Conservation (phyloP, 345 rosid genomes). For the Luvunga scandens region DNA sequence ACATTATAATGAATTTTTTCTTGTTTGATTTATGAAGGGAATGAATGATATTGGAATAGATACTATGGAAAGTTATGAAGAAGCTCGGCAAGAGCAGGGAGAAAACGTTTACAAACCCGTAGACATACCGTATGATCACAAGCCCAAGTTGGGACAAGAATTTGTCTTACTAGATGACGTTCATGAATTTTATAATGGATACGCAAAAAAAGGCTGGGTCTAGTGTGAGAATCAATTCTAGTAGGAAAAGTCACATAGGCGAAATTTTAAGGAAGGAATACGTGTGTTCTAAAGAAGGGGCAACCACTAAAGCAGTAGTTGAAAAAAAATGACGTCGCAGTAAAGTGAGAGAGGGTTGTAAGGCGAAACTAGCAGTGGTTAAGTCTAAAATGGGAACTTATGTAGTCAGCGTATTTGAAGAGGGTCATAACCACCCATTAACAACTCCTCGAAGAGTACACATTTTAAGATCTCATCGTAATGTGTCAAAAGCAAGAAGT, state of each 20-base stretch:
- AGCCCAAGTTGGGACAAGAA: background rate
- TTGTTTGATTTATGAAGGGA: no score
- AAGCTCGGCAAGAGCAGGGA: no score
- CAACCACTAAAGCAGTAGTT: background rate
- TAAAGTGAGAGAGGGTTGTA: background rate
- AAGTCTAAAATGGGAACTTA: background rate
- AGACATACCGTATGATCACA: no score
- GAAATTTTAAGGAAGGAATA: background rate
- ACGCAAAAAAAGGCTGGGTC: background rate
- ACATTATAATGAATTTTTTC: no score
- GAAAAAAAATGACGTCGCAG: background rate
- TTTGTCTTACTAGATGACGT: background rate
- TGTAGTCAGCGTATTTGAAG: background rate
- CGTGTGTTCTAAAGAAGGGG: background rate
- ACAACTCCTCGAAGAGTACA: no score
- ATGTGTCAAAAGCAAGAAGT: background rate
- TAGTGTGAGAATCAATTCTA: background rate
- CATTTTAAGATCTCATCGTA: background rate
- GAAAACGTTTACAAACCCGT: no score
- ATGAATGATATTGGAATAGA: no score
- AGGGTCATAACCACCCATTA: background rate
- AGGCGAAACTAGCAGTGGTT: background rate
- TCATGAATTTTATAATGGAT: background rate
- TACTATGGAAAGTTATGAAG: no score
- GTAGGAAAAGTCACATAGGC: background rate